phyloP scores from a whole-genome alignment of 345 rosid genomes.

The Dimocarpus longan region DNA sequence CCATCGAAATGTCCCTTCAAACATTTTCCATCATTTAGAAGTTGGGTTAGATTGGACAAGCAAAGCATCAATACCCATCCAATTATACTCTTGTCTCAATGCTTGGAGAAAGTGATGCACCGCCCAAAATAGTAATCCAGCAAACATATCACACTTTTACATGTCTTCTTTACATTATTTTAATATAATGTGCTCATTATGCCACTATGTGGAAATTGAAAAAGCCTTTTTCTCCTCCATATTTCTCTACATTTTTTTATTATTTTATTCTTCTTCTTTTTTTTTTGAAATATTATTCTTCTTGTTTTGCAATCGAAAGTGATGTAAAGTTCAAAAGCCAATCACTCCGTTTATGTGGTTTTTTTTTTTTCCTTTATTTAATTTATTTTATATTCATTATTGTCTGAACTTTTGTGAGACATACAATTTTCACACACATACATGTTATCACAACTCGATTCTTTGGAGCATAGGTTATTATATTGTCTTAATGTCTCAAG shows the following conservation, averaged over 20 bases:
- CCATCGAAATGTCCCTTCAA: constrained; percentile 13
- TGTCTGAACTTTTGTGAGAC: background rate
- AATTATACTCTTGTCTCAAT: constrained; percentile 10
- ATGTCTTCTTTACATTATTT: constrained; percentile 20
- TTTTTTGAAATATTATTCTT: no score
- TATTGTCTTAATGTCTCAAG: no score
- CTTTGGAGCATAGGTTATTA: background rate
- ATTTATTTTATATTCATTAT: background rate
- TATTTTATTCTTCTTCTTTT: background rate
- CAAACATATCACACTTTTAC: constrained; percentile 35
- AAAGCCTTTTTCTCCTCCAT: constrained; percentile 38
- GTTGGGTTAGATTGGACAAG: constrained; percentile 29
- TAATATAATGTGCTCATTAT: constrained; percentile 29
- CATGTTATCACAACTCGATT: background rate
- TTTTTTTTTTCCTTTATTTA: background rate
- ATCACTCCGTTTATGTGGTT: background rate
- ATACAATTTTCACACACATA: background rate
- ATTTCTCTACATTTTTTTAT: constrained; percentile 21
- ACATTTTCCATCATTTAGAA: constrained; percentile 21
- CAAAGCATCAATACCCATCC: constrained; percentile 22
- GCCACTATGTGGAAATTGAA: constrained; percentile 18
- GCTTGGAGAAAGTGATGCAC: constrained; percentile 37
- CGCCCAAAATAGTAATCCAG: constrained; percentile 39
- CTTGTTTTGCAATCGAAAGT: background rate
- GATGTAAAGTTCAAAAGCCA: constrained; percentile 1